Evolutionary conservation across 1,284 basidiomycete genomes (phyloP).

Genomic region (Peniophora sp.): DNA sequence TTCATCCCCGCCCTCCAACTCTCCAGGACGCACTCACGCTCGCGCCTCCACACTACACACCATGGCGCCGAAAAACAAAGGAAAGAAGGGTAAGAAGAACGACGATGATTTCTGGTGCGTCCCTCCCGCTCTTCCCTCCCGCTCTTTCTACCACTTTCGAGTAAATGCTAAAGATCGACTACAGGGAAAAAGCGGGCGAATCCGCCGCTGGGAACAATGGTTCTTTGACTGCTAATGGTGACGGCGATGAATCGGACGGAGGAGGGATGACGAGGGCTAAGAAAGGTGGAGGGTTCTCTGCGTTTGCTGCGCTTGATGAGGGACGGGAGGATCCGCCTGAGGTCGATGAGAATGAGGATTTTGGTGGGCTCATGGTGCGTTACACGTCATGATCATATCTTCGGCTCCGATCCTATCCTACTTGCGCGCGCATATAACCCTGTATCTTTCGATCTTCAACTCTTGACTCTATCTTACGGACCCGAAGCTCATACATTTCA

Average conservation of each 20-base stretch:
- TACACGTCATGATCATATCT: background rate
- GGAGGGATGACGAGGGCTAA: slow-evolving; percentile 21
- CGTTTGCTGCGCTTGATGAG: slow-evolving; percentile 45
- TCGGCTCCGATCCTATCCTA: slow-evolving; percentile 2
- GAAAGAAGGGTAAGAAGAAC: slow-evolving; percentile 79
- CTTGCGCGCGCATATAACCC: slow-evolving; percentile 7
- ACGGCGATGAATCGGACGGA: slow-evolving; percentile 35
- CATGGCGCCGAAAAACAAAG: slow-evolving; percentile 87
- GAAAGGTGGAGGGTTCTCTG: slow-evolving; percentile 34
- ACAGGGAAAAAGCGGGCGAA: slow-evolving; percentile 64
- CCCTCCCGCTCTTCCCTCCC: too few species aligned
- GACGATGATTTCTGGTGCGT: slow-evolving; percentile 78
- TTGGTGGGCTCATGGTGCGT: slow-evolving; percentile 80
- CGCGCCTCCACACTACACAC: too few species aligned
- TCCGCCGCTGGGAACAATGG: slow-evolving; percentile 40
- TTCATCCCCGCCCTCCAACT: background rate
- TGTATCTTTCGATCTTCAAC: too few species aligned
- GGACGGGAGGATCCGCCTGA: slow-evolving; percentile 43
- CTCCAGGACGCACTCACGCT: background rate
- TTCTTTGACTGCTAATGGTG: slow-evolving; percentile 15
- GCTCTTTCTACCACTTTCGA: too few species aligned
- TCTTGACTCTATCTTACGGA: too few species aligned
- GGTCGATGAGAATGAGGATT: slow-evolving; percentile 61
- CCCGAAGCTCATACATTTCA: slow-evolving; percentile 1
- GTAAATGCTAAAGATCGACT: slow-evolving; percentile 1